A percentile compares a stretch with the other conserved stretches of the same genome.
These are phyloP conservation scores for Leptomonas pyrrhocoris DNA, from an alignment of 208 protist genomes.

Conservation along the genomic window DNA sequence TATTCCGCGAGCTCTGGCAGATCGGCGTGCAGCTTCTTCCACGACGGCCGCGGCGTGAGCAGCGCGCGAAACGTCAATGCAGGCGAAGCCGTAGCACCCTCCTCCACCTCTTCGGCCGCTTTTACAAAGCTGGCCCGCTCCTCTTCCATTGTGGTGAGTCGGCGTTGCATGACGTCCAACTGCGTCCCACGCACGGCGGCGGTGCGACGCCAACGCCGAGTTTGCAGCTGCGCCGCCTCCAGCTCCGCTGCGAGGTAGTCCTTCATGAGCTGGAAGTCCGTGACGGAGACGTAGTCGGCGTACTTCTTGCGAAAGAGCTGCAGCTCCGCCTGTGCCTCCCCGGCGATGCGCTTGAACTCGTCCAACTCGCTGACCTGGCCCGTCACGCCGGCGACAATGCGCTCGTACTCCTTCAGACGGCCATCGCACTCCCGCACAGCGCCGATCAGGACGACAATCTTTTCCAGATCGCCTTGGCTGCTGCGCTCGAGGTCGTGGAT, in stretches of 20 bases:
- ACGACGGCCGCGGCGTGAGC: constrained; percentile 81
- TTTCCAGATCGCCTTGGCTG: constrained; percentile 72
- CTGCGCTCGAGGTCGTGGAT: constrained; percentile 52
- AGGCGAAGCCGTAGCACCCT: not conserved
- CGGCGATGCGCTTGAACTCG: constrained; percentile 79
- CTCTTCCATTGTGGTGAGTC: constrained; percentile 52
- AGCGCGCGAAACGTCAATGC: not conserved
- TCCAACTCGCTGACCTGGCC: constrained; percentile 72
- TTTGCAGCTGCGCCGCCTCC: constrained; percentile 41
- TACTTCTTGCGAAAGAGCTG: constrained; percentile 72
- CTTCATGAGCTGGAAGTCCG: constrained; percentile 73
- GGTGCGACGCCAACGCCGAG: constrained; percentile 71
- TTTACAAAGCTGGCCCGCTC: constrained; percentile 36
- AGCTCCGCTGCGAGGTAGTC: constrained; percentile 72
- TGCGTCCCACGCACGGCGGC: constrained; percentile 79
- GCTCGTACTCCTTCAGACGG: constrained; percentile 68
- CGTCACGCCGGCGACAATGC: constrained; percentile 39
- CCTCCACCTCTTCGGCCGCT: not conserved
- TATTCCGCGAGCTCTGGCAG: constrained; percentile 53
- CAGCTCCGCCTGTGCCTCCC: constrained; percentile 78
- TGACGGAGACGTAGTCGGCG: constrained; percentile 60
- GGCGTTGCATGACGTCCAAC: constrained; percentile 73
- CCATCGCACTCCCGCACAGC: constrained; percentile 79
- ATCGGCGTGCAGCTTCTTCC: constrained; percentile 39
- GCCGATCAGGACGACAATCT: constrained; percentile 78